Evolutionary conservation across 164 flowering plant species (phyloP).

Genomic region (Liquidambar formosana): DNA sequence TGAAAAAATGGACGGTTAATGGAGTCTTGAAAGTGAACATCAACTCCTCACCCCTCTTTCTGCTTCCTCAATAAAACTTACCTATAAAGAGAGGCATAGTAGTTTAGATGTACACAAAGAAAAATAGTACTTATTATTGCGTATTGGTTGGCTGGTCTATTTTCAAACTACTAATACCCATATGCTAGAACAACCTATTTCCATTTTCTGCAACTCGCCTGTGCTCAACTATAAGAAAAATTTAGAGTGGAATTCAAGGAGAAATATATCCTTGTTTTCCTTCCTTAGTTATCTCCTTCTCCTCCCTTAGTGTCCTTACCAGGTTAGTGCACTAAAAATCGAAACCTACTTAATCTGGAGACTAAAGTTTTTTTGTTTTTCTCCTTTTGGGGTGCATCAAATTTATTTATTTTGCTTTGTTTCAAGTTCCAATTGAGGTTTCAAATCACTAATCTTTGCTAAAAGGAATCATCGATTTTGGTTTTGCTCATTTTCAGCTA

Average conservation of each 20-base stretch:
- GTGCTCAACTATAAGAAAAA: slow-evolving; percentile 9
- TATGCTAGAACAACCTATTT: slow-evolving; percentile 12
- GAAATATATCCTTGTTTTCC: neutral
- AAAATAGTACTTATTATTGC: slow-evolving; percentile 6
- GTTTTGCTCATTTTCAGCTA: slow-evolving; percentile 24
- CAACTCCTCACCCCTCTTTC: neutral
- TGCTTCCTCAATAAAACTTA: neutral
- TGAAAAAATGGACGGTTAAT: slow-evolving; percentile 21
- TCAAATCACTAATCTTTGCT: neutral
- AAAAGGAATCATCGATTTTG: neutral
- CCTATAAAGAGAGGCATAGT: neutral
- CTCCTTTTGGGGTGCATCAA: slow-evolving; percentile 14
- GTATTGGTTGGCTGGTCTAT: slow-evolving; percentile 34
- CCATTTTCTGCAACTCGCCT: slow-evolving; percentile 34
- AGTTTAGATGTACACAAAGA: neutral
- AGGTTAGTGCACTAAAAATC: slow-evolving; percentile 16
- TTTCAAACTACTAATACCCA: slow-evolving; percentile 22
- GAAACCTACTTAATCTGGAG: neutral
- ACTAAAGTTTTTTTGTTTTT: slow-evolving; percentile 4
- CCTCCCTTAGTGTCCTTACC: slow-evolving; percentile 3
- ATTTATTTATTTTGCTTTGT: neutral
- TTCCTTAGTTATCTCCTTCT: neutral
- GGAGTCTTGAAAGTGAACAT: slow-evolving; percentile 15
- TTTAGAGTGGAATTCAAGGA: neutral
- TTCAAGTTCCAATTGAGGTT: neutral